These are phyloP conservation scores for Lentinula raphanica DNA, from an alignment of 768 basidiomycete genomes.

Conservation along the genomic window DNA sequence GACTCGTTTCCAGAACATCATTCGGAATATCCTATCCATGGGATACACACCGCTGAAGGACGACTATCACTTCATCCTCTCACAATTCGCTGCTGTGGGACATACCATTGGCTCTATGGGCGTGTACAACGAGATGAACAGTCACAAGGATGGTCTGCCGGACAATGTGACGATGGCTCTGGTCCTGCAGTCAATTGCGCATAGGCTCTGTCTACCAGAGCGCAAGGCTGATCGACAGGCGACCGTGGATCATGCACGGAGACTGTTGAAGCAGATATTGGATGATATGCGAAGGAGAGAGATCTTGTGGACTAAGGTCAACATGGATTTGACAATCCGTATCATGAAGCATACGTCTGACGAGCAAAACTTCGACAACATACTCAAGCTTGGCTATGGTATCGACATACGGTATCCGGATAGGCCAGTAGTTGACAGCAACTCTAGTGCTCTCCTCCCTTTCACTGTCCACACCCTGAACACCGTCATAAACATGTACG, in stretches of 20 bases:
- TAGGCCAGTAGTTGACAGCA: conserved; percentile 45
- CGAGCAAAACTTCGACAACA: conserved; percentile 45
- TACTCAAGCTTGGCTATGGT: conserved; percentile 68
- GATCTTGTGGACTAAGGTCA: conserved; percentile 50
- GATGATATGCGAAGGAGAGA: conserved; percentile 48
- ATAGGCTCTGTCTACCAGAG: conserved; percentile 60
- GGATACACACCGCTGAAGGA: conserved; percentile 45
- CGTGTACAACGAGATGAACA: conserved; percentile 56
- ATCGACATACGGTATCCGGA: conserved; percentile 77
- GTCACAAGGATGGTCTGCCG: conserved; percentile 37
- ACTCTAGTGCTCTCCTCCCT: conserved; percentile 29
- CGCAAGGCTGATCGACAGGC: conserved; percentile 27
- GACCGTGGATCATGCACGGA: conserved; percentile 38
- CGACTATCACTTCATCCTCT: conserved; percentile 73
- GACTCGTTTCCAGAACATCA: conserved; percentile 57
- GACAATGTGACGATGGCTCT: conserved; percentile 53
- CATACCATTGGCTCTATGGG: conserved; percentile 54
- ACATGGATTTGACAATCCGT: conserved; percentile 63
- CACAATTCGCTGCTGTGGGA: conserved; percentile 74
- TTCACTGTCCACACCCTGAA: conserved; percentile 68
- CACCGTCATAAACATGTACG: conserved; percentile 67
- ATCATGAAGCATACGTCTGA: conserved; percentile 65
- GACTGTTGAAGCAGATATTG: conserved; percentile 46
- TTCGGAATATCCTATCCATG: conserved; percentile 61
- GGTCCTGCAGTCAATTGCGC: conserved; percentile 65